phyloP scores from a whole-genome alignment of 2,329 filamentous ascomycete species.

The Aspergillus caelatus region DNA sequence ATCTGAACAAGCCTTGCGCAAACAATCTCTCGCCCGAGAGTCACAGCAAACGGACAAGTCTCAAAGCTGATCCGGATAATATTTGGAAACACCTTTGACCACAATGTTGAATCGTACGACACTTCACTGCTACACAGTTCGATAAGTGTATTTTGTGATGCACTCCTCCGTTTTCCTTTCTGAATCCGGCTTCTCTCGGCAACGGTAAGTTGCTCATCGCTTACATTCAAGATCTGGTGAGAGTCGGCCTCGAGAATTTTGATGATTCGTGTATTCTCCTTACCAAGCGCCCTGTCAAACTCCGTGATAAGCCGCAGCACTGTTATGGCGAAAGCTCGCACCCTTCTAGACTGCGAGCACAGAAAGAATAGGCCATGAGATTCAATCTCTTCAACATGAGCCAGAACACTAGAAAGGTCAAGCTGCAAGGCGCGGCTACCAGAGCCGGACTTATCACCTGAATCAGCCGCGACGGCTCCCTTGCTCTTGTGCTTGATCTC shows the following conservation, averaged over 20 bases:
- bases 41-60: conserved; percentile 87
- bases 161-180: conserved; percentile 82
- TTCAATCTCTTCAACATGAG: conserved; percentile 94
- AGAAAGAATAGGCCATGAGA: conserved; percentile 96
- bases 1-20: conserved; percentile 92
- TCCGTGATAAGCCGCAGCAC: conserved; percentile 90
- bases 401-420: conserved; percentile 84
- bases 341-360: conserved; percentile 89
- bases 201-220: conserved; percentile 80
- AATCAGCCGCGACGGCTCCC: conserved; percentile 65
- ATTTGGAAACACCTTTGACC: conserved; percentile 98
- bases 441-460: conserved; percentile 62
- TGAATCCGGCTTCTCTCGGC: conserved; percentile 91
- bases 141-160: conserved; percentile 81
- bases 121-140: conserved; percentile 95
- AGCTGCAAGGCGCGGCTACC: conserved; percentile 76
- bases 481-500: conserved; percentile 87
- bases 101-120: conserved; percentile 90
- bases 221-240: conserved; percentile 84
- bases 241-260: conserved; percentile 90
- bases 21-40: conserved; percentile 85
- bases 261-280: conserved; percentile 80
- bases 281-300: conserved; percentile 86
- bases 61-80: conserved; percentile 88
- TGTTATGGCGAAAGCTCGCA: conserved; percentile 87